Conservation (phyloP, 2,329 filamentous ascomycete genomes). For the Monilinia aucupariae region DNA sequence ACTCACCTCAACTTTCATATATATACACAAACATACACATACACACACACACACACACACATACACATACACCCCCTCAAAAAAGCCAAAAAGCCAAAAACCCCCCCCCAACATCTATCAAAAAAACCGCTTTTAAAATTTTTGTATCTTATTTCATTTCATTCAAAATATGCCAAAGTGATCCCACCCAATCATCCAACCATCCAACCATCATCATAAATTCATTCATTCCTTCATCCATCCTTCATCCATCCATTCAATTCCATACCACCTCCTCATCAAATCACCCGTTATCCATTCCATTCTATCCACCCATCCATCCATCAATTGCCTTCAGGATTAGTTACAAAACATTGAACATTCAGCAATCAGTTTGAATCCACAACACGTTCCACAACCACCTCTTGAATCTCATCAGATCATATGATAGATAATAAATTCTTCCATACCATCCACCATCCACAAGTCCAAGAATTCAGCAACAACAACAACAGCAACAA, state of each 20-base stretch:
- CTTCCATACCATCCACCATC: background rate
- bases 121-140: too few species aligned
- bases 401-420: background rate
- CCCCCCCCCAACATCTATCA: too few species aligned
- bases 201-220: constrained; percentile 8
- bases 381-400: background rate
- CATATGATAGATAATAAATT: background rate
- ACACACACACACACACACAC: too few species aligned
- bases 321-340: background rate
- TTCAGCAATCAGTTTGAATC: background rate
- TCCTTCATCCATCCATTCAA: constrained; percentile 1
- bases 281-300: background rate
- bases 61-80: too few species aligned
- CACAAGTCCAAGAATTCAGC: background rate
- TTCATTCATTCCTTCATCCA: constrained; percentile 1
- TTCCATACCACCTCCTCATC: background rate
- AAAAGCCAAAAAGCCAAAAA: too few species aligned
- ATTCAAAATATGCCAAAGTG: background rate
- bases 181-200: background rate
- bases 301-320: background rate
- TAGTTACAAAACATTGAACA: constrained; percentile 4
- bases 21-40: too few species aligned
- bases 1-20: too few species aligned
- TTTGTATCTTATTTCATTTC: too few species aligned
- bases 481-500: background rate